These are phyloP conservation scores for Sarocladium oryzae DNA, from an alignment of 2,329 filamentous ascomycete genomes.

Conservation along the genomic window DNA sequence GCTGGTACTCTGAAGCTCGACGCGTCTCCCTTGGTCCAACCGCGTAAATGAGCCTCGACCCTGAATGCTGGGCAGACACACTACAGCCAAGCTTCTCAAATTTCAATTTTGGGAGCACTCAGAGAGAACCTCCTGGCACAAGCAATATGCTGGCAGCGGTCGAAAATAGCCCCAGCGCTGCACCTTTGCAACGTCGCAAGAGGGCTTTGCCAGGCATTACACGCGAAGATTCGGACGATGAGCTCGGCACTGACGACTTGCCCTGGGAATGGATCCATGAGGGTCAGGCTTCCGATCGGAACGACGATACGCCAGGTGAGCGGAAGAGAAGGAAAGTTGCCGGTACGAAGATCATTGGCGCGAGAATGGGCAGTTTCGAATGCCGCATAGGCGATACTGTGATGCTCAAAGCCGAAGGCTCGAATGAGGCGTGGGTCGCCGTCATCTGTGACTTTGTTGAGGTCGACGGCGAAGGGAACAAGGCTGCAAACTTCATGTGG, in stretches of 20 bases:
- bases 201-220: slow-evolving; percentile 28
- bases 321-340: slow-evolving; percentile 29
- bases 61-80: too few relatives aligned
- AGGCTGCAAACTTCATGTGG: slow-evolving; percentile 87
- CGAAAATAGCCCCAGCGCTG: neutral
- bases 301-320: slow-evolving; percentile 21
- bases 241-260: slow-evolving; percentile 65
- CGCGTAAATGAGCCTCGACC: slow-evolving; percentile 11
- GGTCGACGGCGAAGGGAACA: slow-evolving; percentile 43
- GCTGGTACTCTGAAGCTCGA: neutral
- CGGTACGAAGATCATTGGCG: slow-evolving; percentile 62
- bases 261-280: slow-evolving; percentile 77
- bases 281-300: slow-evolving; percentile 24
- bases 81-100: neutral
- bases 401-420: slow-evolving; percentile 79
- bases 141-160: neutral
- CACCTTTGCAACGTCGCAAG: slow-evolving; percentile 2
- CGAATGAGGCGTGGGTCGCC: slow-evolving; percentile 86
- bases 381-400: slow-evolving; percentile 79
- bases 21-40: slow-evolving; percentile 13
- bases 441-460: slow-evolving; percentile 78
- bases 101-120: neutral
- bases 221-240: slow-evolving; percentile 82
- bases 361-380: slow-evolving; percentile 73
- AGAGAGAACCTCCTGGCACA: too few relatives aligned